Evolutionary conservation across 371 early-diverging fungal species (phyloP), one percentile per base, ranked within the genome.

Genomic region (Haplosporangium sp.): DNA sequence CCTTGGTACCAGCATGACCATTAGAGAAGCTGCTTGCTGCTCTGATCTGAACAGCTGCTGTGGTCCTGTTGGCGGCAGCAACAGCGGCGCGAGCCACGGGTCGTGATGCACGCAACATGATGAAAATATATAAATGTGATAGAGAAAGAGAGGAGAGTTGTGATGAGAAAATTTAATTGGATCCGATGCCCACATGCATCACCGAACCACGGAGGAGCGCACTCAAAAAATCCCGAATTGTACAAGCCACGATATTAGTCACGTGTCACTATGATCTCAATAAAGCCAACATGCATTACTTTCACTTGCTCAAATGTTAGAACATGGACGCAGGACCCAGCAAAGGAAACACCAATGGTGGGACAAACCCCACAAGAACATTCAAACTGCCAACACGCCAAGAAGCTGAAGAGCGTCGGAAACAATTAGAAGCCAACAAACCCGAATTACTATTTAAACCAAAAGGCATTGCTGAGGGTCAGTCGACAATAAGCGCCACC

Each of bases 361-460:
- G 19, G 11, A 55, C 55, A 10, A 52, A 56, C 0, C 50, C 69
- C 4, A 15, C 55, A 45, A 59, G 45, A 17, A 20, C n/a, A 0
- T 71, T 76, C 63, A 63, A 42, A 44, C 13, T 76, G 47, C 76
- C 76, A 3, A 50, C 71, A 19, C 65, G 67, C 8, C 34, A 44
- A 37, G 76, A 71, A 45, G 38, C 59, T 4, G 76, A 76, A 53
- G 65, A 67, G 38, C 71, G 71, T 2, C 38, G 71, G 50, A 62
- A 50, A 10, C 63, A 71, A 38, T 44, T 71, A 6, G 76, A 71
- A 34, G 66, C 63, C 13, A 57, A 56, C 53, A 76, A 76, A 47
- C 71, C 68, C 1, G 7, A 62, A 56, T 48, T 76, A 37, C 71
- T 37, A 40, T 76, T 76, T 62, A 76, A 76, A 45, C 77, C 77